Evolutionary conservation across 352 stramenopile genomes (phyloP).

Genomic region (Ophiocytium majus): DNA sequence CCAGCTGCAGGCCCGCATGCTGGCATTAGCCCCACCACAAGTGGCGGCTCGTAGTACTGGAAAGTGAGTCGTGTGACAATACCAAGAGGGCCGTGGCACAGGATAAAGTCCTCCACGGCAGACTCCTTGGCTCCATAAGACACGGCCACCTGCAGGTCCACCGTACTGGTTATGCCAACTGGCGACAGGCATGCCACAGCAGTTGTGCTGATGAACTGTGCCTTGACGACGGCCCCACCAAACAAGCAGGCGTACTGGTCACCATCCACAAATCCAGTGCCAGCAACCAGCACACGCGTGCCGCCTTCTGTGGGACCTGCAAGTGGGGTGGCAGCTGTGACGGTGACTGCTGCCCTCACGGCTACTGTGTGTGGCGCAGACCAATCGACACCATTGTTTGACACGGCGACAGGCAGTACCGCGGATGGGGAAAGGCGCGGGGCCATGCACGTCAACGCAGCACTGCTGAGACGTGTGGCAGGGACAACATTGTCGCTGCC

Average conservation of each 20-base stretch:
- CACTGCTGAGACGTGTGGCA: neutral
- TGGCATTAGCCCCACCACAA: neutral
- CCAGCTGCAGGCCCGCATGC: constrained; percentile 14
- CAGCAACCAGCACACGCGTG: neutral
- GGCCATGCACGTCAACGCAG: neutral
- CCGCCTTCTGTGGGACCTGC: neutral
- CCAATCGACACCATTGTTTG: neutral
- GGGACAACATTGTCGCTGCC: neutral
- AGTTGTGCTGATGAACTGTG: neutral
- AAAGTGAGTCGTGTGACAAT: neutral
- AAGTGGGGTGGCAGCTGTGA: neutral
- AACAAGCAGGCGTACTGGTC: constrained; percentile 15
- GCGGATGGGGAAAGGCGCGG: neutral
- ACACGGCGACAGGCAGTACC: neutral
- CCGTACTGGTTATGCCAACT: neutral
- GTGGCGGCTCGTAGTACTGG: neutral
- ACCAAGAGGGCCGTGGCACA: no score
- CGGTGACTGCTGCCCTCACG: neutral
- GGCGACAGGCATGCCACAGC: neutral
- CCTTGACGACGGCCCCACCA: neutral
- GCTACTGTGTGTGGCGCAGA: neutral
- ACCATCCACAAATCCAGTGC: neutral
- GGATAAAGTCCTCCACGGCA: no score
- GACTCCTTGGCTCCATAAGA: no score
- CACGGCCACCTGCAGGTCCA: no score